These are phyloP conservation scores for Aureoboletus auriporus DNA, from an alignment of 768 basidiomycete species.

Conservation along the genomic window DNA sequence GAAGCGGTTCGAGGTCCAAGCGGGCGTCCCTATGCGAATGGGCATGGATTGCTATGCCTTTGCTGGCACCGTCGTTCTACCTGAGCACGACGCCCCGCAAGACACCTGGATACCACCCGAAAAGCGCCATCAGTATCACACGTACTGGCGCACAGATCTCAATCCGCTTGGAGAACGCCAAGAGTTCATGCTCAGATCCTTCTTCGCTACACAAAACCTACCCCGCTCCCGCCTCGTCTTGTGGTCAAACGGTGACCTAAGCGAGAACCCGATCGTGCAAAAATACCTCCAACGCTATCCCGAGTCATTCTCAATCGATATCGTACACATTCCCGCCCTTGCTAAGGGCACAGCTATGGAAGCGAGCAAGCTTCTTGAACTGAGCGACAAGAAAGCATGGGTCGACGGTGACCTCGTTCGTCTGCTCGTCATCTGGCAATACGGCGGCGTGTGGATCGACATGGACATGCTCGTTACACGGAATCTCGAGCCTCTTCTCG, in stretches of 20 bases:
- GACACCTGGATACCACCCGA: slow-evolving; percentile 30
- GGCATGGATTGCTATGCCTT: slow-evolving; percentile 93
- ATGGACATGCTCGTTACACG: slow-evolving; percentile 94
- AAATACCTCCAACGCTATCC: slow-evolving; percentile 63
- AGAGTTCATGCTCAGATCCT: slow-evolving; percentile 86
- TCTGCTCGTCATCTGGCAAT: slow-evolving; percentile 80
- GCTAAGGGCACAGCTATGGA: slow-evolving; percentile 77
- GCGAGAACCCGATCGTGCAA: slow-evolving; percentile 50
- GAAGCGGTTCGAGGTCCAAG: slow-evolving; percentile 68
- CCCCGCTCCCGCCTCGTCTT: slow-evolving; percentile 65
- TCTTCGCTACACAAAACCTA: slow-evolving; percentile 87
- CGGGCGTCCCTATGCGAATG: slow-evolving; percentile 72
- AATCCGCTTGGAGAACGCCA: slow-evolving; percentile 75
- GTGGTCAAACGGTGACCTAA: slow-evolving; percentile 88
- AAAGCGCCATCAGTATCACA: slow-evolving; percentile 70
- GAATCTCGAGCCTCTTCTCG: slow-evolving; percentile 78
- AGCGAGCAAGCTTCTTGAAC: slow-evolving; percentile 52
- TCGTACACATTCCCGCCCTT: slow-evolving; percentile 64
- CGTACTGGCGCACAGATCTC: slow-evolving; percentile 92
- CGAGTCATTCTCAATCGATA: slow-evolving; percentile 60
- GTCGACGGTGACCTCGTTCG: slow-evolving; percentile 92
- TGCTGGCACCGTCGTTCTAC: slow-evolving; percentile 66
- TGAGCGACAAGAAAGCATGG: slow-evolving; percentile 81
- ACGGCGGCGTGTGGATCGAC: slow-evolving; percentile 94
- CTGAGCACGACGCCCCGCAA: slow-evolving; percentile 6